Evolutionary conservation across 805 yeast species (phyloP), one percentile per base, ranked within the genome.

Genomic region (Kodamaea fukazawae): DNA sequence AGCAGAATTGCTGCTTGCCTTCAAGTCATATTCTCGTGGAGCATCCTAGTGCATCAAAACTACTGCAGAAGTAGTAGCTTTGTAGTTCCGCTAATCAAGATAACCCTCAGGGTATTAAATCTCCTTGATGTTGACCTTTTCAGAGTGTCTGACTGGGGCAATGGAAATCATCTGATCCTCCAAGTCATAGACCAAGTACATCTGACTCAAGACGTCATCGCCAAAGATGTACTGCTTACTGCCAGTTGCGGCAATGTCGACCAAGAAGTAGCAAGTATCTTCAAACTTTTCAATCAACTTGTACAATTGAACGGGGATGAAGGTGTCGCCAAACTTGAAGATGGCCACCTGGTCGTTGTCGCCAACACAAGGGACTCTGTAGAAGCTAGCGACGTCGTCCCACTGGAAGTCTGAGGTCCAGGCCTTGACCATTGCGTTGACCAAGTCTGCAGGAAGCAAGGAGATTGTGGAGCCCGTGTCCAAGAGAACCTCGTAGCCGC

Each of bases 111-210:
- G n/a, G n/a, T n/a, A n/a, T n/a, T 31, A 7, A 20, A 38, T 32
- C 34, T 38, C 42, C n/a, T 7, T 11, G 18, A 78, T 68, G 40
- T 75, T 57, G 44, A 59, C 63, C 8, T 55, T 52, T 34, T 47
- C 36, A 17, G 63, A 49, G 26, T 53, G 51, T 14, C 46, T 49
- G 12, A 47, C 59, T 36, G 53, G 61, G 10, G 65, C 54, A 13
- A 83, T 51, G 2, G 83, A 76, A 33, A 83, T 63, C 49, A 75
- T 68, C 36, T 61, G 59, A 49, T 73, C 72, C 27, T 78, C 85
- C 28, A 80, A 58, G 54, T 83, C 82, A 57, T 73, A 80, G 7
- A 80, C 85, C 26, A 78, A 70, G 55, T 81, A 83, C 2, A 81
- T 79, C 41, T 74, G 70, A 38, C 85, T 69, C 46, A 84, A 61